Evolutionary conservation across 2,329 filamentous ascomycete species (phyloP), one percentile per base, ranked within the genome.

Genomic region (Microdochium paspali): DNA sequence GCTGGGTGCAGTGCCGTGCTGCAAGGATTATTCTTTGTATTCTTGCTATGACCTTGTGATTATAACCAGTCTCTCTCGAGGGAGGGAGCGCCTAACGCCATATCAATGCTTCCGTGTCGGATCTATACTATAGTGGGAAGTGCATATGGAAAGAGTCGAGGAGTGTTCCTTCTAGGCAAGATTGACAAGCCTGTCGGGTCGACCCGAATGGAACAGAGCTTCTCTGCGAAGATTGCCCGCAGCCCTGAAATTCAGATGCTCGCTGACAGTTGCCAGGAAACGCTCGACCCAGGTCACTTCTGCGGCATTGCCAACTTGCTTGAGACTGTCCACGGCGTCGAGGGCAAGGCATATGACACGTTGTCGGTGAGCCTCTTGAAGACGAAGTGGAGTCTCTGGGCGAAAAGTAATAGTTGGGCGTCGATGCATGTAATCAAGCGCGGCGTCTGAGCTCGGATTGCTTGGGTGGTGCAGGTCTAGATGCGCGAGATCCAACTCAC

Each of bases 401-500:
- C 25, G 43, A 35, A 20, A 40, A 40, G 28, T 39, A 35, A 12
- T 25, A 35, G 23, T 45, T 44, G n/a, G 21, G 25, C 24, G 31
- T 26, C 12, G 40, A 35, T 61, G 52, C 18, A 80, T 68, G 46
- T 74, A 70, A 2, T 66, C 56, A 10, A 80, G 54, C 0, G 78
- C 78, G 1, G 67, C 66, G 2, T 63, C 58, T 21, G 72, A 66
- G 24, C 69, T 67, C 0, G 78, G 77, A 2, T 65, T 63, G 0
- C 71, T 71, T 0, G 78, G 78, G 54, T 81, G 77, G 48, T 76
- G 66, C 2, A 82, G 65, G 24, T 73, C 66, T 3, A 82, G 64
- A 52, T 81, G 78, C 0, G 77, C 77, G 26, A 67, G 64, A 45
- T 77, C 71, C 7, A 79, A 57, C 7, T 58, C 56, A 31, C 72